Percentiles rank a stretch among this genome's conserved stretches.
These are phyloP conservation scores for Ettlia oleoabundans DNA, from an alignment of 139 green algal genomes.

Conservation along the genomic window DNA sequence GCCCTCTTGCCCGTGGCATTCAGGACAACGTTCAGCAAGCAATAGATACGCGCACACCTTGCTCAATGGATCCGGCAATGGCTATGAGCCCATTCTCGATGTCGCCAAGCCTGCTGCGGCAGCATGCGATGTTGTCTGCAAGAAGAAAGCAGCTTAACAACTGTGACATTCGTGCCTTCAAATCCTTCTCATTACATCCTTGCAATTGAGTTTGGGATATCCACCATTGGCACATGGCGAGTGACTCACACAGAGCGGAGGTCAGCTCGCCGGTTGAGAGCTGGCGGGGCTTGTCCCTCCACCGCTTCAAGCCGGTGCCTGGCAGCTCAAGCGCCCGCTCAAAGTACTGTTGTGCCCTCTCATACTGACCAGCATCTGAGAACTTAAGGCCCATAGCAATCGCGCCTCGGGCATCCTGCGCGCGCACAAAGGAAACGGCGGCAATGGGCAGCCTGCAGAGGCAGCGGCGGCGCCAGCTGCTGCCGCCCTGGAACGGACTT, in stretches of 20 bases:
- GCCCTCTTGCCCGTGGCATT: too few species aligned
- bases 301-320: slow-evolving; percentile 80
- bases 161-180: too few species aligned
- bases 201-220: too few species aligned
- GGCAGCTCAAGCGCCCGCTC: slow-evolving; percentile 76
- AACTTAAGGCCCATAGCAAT: slow-evolving; percentile 55
- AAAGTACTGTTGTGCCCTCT: slow-evolving; percentile 74
- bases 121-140: slow-evolving; percentile 81
- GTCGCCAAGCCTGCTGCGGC: slow-evolving; percentile 61
- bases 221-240: neutral
- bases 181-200: too few species aligned
- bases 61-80: slow-evolving; percentile 74
- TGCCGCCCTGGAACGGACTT: too few species aligned
- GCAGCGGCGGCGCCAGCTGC: too few species aligned
- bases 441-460: too few species aligned
- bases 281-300: slow-evolving; percentile 79
- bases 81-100: slow-evolving; percentile 63
- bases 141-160: too few species aligned
- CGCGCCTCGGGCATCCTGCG: slow-evolving; percentile 37
- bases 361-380: slow-evolving; percentile 33
- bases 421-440: neutral
- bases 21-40: too few species aligned
- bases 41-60: too few species aligned
- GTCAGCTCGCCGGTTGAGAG: slow-evolving; percentile 74
- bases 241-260: slow-evolving; percentile 61